phyloP scores from a whole-genome alignment of 805 yeast species.

The Blastobotrys peoriensis region DNA sequence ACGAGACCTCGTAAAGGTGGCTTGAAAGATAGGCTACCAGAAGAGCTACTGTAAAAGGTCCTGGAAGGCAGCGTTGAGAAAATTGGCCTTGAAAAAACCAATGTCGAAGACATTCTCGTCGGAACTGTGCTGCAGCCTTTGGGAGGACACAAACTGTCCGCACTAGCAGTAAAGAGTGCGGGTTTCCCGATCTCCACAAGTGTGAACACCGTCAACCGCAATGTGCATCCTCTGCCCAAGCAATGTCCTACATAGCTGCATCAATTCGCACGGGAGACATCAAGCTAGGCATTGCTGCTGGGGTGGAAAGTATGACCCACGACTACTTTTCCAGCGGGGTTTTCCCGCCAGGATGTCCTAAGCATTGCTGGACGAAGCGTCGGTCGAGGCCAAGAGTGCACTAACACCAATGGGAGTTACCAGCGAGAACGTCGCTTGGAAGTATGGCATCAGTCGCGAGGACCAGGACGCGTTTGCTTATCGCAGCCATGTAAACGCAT shows the following conservation, averaged over 20 bases:
- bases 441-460: constrained; percentile 49
- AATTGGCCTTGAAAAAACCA: constrained; percentile 16
- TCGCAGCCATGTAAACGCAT: constrained; percentile 66
- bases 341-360: constrained; percentile 31
- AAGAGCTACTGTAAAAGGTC: constrained; percentile 7
- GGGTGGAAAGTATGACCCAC: constrained; percentile 39
- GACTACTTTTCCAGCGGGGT: constrained; percentile 38
- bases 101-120: constrained; percentile 33
- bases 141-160: constrained; percentile 36
- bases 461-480: constrained; percentile 80
- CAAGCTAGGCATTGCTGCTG: constrained; percentile 35
- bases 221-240: constrained; percentile 39
- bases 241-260: constrained; percentile 31
- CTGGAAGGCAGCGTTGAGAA: not conserved
- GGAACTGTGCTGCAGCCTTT: constrained; percentile 36
- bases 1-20: constrained; percentile 36
- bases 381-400: constrained; percentile 52
- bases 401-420: constrained; percentile 86
- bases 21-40: constrained; percentile 31
- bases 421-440: constrained; percentile 68
- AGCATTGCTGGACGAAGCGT: constrained; percentile 22
- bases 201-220: constrained; percentile 34
- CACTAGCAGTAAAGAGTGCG: constrained; percentile 31
- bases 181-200: constrained; percentile 35
- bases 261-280: constrained; percentile 31